Base-by-base conservation (phyloP, 1,284 basidiomycete genomes). In the Ustilago xerochloae region DNA sequence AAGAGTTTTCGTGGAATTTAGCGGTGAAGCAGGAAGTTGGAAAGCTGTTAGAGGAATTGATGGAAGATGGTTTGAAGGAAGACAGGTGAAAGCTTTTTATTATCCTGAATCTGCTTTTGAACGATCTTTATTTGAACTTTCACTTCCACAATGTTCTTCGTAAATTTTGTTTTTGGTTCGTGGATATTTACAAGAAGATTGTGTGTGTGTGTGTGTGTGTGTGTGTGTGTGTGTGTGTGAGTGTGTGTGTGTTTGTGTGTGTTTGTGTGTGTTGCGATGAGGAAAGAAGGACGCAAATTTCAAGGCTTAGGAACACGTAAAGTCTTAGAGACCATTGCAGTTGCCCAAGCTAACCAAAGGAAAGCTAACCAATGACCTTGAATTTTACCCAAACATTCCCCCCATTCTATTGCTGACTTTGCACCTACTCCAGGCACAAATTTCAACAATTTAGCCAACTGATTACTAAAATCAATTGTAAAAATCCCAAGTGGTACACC, bases 261-360 rank as follows among this genome's bases (percentile, higher is more conserved):
- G 13, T 9, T 56, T 8, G 20, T 46, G 56, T 12, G 20, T 24
- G 29, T 18, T 18, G 48, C 18, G 32, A 7, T 30, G 32, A 18
- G 41, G 38, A 16, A 7, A 29, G 35, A 20, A n/a, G 30, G 24
- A n/a, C 6, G 20, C 18, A 22, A 22, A 4, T 7, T 15, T 58
- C 58, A 84, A 22, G 81, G 81, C 64, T 84, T 84, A n/a, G 82
- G 82, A 1, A 84, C 75, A 4, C 78, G 56, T 50, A 84, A 63
- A 28, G 82, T 84, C 69, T 84, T 84, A 55, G 70, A 75, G 18
- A 84, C 75, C 80, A 84, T 78, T 2, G 78, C 76, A 30, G 77
- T 75, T 3, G 78, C 74, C 82, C 82, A 84, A 24, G 60, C 68
- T 12, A 70, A 45, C 76, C 77, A 84, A 22, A 83, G 33, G 20